Evolutionary conservation across 1,284 basidiomycete species (phyloP).

Genomic region (Vanrija sp.): DNA sequence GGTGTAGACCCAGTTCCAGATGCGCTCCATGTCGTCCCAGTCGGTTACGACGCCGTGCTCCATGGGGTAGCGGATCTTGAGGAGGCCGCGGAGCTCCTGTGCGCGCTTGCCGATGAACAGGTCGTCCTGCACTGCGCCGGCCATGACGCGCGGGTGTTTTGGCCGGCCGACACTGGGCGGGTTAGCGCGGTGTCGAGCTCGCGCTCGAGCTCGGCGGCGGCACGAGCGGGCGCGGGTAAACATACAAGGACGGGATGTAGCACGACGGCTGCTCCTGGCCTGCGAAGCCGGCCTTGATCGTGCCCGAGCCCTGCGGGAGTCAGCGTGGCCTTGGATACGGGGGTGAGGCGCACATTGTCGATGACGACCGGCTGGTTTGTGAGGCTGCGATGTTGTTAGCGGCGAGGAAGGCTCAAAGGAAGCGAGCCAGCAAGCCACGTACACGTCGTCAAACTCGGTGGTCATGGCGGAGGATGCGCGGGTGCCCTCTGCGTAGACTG

Average conservation of each 20-base stretch:
- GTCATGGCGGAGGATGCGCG: conserved; percentile 24
- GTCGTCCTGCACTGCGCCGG: conserved; percentile 62
- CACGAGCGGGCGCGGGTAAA: background rate
- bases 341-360: conserved; percentile 69
- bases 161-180: conserved; percentile 77
- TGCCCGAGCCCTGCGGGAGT: conserved; percentile 75
- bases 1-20: conserved; percentile 95
- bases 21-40: conserved; percentile 98
- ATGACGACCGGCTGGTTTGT: conserved; percentile 66
- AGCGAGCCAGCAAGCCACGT: conserved; percentile 6
- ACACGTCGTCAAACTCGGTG: conserved; percentile 47
- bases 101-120: conserved; percentile 90
- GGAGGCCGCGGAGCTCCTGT: conserved; percentile 85
- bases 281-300: conserved; percentile 96
- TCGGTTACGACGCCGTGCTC: conserved; percentile 84
- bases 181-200: conserved; percentile 1
- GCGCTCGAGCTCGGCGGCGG: background rate
- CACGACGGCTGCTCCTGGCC: conserved; percentile 97
- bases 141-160: conserved; percentile 95
- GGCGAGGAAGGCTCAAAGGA: background rate
- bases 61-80: conserved; percentile 99
- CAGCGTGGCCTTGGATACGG: background rate
- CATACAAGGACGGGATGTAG: conserved; percentile 92
- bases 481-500: too few relatives aligned
- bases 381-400: conserved; percentile 26